Base-by-base conservation (phyloP, 768 basidiomycete species). In the Serendipita sp. region DNA sequence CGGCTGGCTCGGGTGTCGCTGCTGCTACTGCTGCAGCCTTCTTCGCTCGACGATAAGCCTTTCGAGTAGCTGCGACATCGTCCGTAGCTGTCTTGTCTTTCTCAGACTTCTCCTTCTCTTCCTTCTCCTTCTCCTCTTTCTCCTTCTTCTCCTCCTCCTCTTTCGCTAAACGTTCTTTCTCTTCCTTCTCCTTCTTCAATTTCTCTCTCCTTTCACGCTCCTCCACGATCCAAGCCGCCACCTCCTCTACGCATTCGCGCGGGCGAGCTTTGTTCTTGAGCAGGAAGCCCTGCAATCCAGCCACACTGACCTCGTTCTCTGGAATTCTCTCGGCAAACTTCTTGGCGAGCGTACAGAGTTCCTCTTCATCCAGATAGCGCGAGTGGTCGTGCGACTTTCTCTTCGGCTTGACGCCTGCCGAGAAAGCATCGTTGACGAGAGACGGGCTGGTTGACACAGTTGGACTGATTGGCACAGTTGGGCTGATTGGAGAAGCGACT, bases 231-330 rank as follows among this genome's bases (percentile, higher is more conserved):
- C 92, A 94, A 47, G 83, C 84, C 35, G 73, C 78, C 28, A 88
- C 86, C 72, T 91, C 89, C 3, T 86, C 85, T 4, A 92, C 89
- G 68, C 86, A 88, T 73, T 92, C 88, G 66, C 81, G 80, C 45
- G 89, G 89, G 18, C 89, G 84, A 11, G 90, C 86, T 80, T 92
- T 92, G 74, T 92, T 92, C 80, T 87, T 88, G 65, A 91, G 78
- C 45, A 92, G 79, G 72, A 91, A 92, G 73, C 90, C 92, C 75
- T 94, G 92, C 64, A 96, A 77, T 64, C 89, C 86, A 18, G 92
- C 92, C 64, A 93, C 88, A 71, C 88, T 89, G 71, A 93, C 90
- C 75, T 89, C 87, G 47, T 86, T 84, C 45, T 91, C 87, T 0
- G 92, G 90, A 28, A 94, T 84, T 28, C 81, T 77, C 67, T 89